Percentiles rank a stretch among this genome's conserved stretches.
phyloP scores from a whole-genome alignment of 2,329 filamentous ascomycete species.

The Lomentospora prolificans region DNA sequence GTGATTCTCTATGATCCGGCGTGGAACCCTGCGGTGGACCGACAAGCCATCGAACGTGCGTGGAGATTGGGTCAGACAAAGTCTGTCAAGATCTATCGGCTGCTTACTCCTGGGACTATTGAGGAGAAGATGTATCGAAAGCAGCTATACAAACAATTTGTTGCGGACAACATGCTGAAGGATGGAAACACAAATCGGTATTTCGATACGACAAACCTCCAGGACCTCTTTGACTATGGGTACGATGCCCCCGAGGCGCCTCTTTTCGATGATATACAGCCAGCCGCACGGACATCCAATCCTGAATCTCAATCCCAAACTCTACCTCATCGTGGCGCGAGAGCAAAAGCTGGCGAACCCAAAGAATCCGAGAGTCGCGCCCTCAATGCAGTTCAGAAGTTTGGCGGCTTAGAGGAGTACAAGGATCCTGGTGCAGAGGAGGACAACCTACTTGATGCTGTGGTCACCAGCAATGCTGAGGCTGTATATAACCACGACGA shows the following conservation, averaged over 20 bases:
- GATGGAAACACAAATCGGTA: slow-evolving; percentile 89
- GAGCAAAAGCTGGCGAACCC: slow-evolving; percentile 13
- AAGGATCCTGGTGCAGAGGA: slow-evolving; percentile 44
- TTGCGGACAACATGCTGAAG: slow-evolving; percentile 91
- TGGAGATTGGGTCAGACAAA: slow-evolving; percentile 94
- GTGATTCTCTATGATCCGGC: slow-evolving; percentile 98
- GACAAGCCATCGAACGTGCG: slow-evolving; percentile 88
- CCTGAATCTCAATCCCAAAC: not conserved
- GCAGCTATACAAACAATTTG: slow-evolving; percentile 96
- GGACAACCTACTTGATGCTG: slow-evolving; percentile 74
- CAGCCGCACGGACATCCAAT: too few species aligned
- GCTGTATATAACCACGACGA: slow-evolving; percentile 90
- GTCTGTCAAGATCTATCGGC: slow-evolving; percentile 88
- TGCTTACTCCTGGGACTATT: slow-evolving; percentile 98
- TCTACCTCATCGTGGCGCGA: not conserved
- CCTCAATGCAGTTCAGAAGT: slow-evolving; percentile 14
- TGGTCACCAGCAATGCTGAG: slow-evolving; percentile 81
- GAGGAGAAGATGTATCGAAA: slow-evolving; percentile 99
- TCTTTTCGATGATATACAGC: not conserved
- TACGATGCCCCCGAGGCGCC: not conserved
- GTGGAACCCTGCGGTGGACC: slow-evolving; percentile 95
- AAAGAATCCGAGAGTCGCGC: slow-evolving; percentile 5
- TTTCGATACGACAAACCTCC: slow-evolving; percentile 80
- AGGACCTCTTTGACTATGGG: slow-evolving; percentile 71
- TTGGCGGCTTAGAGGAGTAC: slow-evolving; percentile 57